These are phyloP conservation scores for Pluteus cervinus DNA, from an alignment of 768 basidiomycete genomes.

Conservation along the genomic window DNA sequence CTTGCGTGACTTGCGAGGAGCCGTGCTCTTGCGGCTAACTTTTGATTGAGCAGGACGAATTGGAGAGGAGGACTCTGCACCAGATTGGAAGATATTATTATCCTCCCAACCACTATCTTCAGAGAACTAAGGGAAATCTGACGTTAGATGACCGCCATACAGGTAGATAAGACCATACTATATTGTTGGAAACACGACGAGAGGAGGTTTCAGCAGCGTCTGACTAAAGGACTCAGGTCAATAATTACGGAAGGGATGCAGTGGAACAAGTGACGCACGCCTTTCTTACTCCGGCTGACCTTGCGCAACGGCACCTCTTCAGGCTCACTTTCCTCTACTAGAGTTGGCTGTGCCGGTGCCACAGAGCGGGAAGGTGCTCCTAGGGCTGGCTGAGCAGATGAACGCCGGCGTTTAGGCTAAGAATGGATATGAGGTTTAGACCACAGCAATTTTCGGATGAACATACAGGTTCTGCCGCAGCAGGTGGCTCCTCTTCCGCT, in stretches of 20 bases:
- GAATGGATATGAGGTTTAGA: constrained; percentile 9
- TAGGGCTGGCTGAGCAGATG: constrained; percentile 69
- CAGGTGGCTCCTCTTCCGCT: constrained; percentile 35
- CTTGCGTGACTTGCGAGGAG: constrained; percentile 51
- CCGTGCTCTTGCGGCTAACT: constrained; percentile 32
- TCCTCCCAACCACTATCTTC: constrained; percentile 89
- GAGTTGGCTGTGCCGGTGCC: constrained; percentile 32
- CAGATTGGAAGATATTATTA: constrained; percentile 86
- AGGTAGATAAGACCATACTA: constrained; percentile 19
- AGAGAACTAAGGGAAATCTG: constrained; percentile 12
- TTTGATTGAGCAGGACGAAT: constrained; percentile 44
- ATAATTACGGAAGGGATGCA: constrained; percentile 4
- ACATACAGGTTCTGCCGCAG: constrained; percentile 53
- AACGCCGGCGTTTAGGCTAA: constrained; percentile 74
- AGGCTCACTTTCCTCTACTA: constrained; percentile 73
- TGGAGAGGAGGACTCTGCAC: constrained; percentile 84
- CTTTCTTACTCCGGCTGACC: constrained; percentile 54
- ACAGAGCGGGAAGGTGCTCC: constrained; percentile 38
- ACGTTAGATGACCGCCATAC: constrained; percentile 4
- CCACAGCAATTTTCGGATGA: constrained; percentile 6
- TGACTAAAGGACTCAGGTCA: constrained; percentile 24
- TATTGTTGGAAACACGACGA: constrained; percentile 51
- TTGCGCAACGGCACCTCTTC: constrained; percentile 62
- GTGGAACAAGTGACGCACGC: constrained; percentile 27
- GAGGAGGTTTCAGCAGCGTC: constrained; percentile 45